Conservation (phyloP, 352 stramenopile genomes). For the Elongisporangium anandrum region DNA sequence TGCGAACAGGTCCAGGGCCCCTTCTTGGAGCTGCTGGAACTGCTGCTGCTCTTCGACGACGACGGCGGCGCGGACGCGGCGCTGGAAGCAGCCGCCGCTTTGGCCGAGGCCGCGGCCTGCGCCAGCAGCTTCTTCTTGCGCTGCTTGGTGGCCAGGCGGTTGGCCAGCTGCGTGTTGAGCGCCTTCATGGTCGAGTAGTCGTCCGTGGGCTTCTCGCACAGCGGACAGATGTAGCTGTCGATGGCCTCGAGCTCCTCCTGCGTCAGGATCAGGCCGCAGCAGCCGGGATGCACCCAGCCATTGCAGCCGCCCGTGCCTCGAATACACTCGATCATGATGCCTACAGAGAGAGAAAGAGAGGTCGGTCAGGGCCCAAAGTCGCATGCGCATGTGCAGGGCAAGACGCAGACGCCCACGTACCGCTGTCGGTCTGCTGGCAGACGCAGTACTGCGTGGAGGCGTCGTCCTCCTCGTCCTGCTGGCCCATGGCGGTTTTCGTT, state of each 20-base stretch:
- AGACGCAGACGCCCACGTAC: conserved; percentile 22
- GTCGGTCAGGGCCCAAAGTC: background rate
- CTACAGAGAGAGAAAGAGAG: conserved; percentile 12
- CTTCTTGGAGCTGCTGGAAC: background rate
- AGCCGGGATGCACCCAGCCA: conserved; percentile 88
- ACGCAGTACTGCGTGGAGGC: conserved; percentile 74
- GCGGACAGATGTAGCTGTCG: conserved; percentile 80
- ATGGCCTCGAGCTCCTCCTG: conserved; percentile 83
- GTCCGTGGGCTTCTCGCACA: conserved; percentile 70
- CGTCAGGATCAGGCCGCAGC: conserved; percentile 83
- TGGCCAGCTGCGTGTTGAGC: conserved; percentile 74
- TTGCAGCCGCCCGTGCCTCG: conserved; percentile 87
- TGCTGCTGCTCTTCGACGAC: conserved; percentile 13
- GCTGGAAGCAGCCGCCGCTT: background rate
- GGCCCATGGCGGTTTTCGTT: conserved; percentile 2
- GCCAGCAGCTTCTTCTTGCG: conserved; percentile 33
- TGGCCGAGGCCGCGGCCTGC: background rate
- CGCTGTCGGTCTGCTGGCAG: conserved; percentile 75
- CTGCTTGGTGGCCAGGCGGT: conserved; percentile 46
- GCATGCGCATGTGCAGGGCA: background rate
- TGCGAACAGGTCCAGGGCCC: conserved; percentile 35
- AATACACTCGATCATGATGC: conserved; percentile 93
- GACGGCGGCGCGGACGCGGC: conserved; percentile 5
- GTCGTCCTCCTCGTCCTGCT: conserved; percentile 12
- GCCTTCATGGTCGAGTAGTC: conserved; percentile 61